A percentile compares a stretch with the other conserved stretches of the same genome.
Evolutionary conservation across 2,329 filamentous ascomycete genomes (phyloP).

Genomic region (Diaporthe eres): DNA sequence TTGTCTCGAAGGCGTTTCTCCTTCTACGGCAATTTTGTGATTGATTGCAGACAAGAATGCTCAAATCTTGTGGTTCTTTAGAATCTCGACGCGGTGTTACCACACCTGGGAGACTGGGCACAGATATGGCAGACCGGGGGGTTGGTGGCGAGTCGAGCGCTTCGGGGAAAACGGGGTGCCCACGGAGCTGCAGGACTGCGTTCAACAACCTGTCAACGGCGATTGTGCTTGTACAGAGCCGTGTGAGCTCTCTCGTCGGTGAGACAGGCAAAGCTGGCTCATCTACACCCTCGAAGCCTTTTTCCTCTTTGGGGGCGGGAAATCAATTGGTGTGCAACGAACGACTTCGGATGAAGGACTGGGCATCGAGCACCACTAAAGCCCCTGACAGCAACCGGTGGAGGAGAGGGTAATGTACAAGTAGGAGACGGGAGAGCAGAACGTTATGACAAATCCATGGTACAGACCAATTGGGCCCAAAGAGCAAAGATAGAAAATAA

Average conservation of each 20-base stretch:
- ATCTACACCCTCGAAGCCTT: slow-evolving; percentile 28
- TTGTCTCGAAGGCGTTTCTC: slow-evolving; percentile 38
- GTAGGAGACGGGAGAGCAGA: slow-evolving; percentile 43
- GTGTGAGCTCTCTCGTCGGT: slow-evolving; percentile 2
- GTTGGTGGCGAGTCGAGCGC: slow-evolving; percentile 24
- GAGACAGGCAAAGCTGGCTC: slow-evolving; percentile 32
- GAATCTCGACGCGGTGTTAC: slow-evolving; percentile 8
- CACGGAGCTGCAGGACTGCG: slow-evolving; percentile 26
- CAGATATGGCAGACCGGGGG: slow-evolving; percentile 24
- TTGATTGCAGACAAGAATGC: slow-evolving; percentile 30
- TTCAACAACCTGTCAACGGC: slow-evolving; percentile 28
- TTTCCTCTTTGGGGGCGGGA: slow-evolving; percentile 39
- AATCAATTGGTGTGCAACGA: slow-evolving; percentile 41
- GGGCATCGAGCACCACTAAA: slow-evolving; percentile 42
- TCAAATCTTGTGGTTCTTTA: slow-evolving; percentile 5
- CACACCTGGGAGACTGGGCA: slow-evolving; percentile 22
- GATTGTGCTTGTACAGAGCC: slow-evolving; percentile 5
- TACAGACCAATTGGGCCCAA: slow-evolving; percentile 52
- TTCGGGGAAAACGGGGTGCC: not conserved
- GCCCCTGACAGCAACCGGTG: slow-evolving; percentile 35
- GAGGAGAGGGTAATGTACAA: slow-evolving; percentile 44
- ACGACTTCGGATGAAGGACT: slow-evolving; percentile 40
- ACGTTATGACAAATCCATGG: slow-evolving; percentile 57
- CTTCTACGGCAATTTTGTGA: slow-evolving; percentile 36
- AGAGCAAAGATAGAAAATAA: slow-evolving; percentile 41